These are phyloP conservation scores for Thelonectria olida DNA, from an alignment of 2,329 filamentous ascomycete genomes.

Conservation along the genomic window DNA sequence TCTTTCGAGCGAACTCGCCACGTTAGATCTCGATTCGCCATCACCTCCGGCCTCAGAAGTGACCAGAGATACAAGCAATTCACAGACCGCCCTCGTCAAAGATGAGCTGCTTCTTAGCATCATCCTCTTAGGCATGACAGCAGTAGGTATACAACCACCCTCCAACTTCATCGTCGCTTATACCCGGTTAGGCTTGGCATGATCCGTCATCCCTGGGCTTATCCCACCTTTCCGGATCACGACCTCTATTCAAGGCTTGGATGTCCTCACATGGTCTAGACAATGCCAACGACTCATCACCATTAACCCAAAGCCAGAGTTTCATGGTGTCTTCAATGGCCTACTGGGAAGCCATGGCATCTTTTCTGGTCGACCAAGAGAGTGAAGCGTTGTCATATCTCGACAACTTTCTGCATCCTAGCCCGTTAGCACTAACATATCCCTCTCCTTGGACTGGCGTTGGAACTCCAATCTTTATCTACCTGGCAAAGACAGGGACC, in stretches of 20 bases:
- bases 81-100: background rate
- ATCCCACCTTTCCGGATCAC: slow-evolving; percentile 22
- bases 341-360: slow-evolving; percentile 30
- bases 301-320: background rate
- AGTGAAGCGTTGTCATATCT: slow-evolving; percentile 18
- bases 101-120: slow-evolving; percentile 23
- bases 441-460: slow-evolving; percentile 29
- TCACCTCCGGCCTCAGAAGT: fast-evolving
- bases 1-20: slow-evolving; percentile 1
- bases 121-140: slow-evolving; percentile 30
- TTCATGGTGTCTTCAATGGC: slow-evolving; percentile 28
- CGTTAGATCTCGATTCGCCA: background rate
- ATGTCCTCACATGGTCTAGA: background rate
- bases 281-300: background rate
- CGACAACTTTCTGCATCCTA: slow-evolving; percentile 1
- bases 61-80: background rate
- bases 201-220: slow-evolving; percentile 16
- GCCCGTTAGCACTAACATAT: background rate
- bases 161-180: no score
- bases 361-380: slow-evolving; percentile 26
- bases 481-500: slow-evolving; percentile 7
- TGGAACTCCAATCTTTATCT: slow-evolving; percentile 14
- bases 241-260: slow-evolving; percentile 24
- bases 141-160: background rate
- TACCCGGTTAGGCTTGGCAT: slow-evolving; percentile 23